These are phyloP conservation scores for Thielaviopsis musarum DNA, from an alignment of 2,329 filamentous ascomycete species.

Conservation along the genomic window DNA sequence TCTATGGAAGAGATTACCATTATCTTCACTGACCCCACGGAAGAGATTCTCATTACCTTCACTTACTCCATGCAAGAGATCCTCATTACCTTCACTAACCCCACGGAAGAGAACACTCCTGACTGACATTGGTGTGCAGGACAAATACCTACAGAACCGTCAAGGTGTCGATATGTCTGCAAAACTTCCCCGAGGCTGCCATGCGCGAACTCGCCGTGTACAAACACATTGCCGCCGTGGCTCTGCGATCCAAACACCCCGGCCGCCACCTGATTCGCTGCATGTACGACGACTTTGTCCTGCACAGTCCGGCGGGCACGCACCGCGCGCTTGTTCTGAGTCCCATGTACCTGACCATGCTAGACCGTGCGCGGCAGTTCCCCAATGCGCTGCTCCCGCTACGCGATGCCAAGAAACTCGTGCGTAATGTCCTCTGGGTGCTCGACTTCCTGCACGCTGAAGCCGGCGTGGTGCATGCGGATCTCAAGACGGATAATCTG, in stretches of 20 bases:
- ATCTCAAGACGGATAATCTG: conserved; percentile 11
- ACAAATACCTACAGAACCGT: conserved; percentile 1
- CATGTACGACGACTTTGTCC: conserved; percentile 5
- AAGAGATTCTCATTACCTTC: no score
- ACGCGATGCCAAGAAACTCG: background rate
- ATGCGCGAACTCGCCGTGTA: conserved; percentile 1
- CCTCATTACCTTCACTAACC: no score
- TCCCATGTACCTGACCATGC: conserved; percentile 9
- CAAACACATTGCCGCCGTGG: conserved; percentile 1
- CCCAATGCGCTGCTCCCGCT: conserved; percentile 3
- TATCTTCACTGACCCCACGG: no score
- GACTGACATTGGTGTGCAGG: background rate
- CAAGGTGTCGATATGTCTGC: conserved; percentile 4
- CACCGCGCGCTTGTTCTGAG: conserved; percentile 5
- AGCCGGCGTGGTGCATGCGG: conserved; percentile 7
- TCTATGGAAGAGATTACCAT: no score
- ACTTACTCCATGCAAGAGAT: no score
- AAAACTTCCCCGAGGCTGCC: background rate
- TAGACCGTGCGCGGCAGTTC: conserved; percentile 3
- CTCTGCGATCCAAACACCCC: conserved; percentile 2
- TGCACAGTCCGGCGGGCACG: conserved; percentile 2
- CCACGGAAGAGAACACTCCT: background rate
- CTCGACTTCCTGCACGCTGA: conserved; percentile 11
- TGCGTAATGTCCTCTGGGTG: conserved; percentile 4
- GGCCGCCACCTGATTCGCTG: conserved; percentile 6